These are phyloP conservation scores for Acarospora socialis DNA, from an alignment of 2,329 filamentous ascomycete genomes.

Conservation along the genomic window DNA sequence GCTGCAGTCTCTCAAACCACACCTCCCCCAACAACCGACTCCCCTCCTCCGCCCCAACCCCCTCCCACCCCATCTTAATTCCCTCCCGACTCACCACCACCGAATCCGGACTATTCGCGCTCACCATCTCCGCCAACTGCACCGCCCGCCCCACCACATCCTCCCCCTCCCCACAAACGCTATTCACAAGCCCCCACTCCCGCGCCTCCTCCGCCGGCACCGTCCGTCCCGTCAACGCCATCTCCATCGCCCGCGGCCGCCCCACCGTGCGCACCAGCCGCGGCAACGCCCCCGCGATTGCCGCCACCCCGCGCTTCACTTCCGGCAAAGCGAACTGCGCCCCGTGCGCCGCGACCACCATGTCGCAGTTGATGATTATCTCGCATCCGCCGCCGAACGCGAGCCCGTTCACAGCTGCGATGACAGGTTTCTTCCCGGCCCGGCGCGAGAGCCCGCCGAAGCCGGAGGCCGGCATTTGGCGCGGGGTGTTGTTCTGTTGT, in stretches of 20 bases:
- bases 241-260: constrained; percentile 53
- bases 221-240: constrained; percentile 50
- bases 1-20: constrained; percentile 45
- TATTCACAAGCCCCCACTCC: constrained; percentile 57
- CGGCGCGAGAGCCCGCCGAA: constrained; percentile 32
- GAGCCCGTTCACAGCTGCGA: constrained; percentile 62
- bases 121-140: constrained; percentile 45
- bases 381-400: constrained; percentile 66
- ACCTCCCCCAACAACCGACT: constrained; percentile 44
- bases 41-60: constrained; percentile 47
- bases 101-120: constrained; percentile 57
- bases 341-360: constrained; percentile 46
- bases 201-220: constrained; percentile 46
- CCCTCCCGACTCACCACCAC: constrained; percentile 62
- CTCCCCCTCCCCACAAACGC: constrained; percentile 34
- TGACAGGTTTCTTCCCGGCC: constrained; percentile 50
- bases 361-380: constrained; percentile 59
- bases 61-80: constrained; percentile 59
- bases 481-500: constrained; percentile 7
- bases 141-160: constrained; percentile 36
- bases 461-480: constrained; percentile 20
- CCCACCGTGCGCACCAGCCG: constrained; percentile 53
- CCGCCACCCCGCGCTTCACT: constrained; percentile 54
- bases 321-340: constrained; percentile 59
- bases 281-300: constrained; percentile 56